A percentile compares a stretch with the other conserved stretches of the same genome.
phyloP scores from a whole-genome alignment of 2,329 filamentous ascomycete species.

The Fusarium gaditjirri region DNA sequence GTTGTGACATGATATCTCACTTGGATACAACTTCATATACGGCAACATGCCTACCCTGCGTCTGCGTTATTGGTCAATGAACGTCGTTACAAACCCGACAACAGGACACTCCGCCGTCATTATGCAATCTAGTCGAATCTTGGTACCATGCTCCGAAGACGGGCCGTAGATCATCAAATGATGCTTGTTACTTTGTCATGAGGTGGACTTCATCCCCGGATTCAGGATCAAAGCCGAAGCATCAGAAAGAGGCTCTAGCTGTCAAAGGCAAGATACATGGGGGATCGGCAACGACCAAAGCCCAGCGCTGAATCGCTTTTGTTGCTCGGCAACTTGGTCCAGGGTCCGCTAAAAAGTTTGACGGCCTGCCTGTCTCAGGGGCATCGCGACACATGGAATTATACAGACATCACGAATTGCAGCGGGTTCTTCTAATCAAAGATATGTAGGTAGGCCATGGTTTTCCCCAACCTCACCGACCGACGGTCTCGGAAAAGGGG shows the following conservation, averaged over 20 bases:
- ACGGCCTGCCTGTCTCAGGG: not conserved
- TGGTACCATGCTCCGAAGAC: slow-evolving; percentile 29
- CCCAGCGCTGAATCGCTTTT: not conserved
- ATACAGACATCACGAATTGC: slow-evolving; percentile 1
- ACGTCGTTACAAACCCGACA: not conserved
- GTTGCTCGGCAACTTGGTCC: not conserved
- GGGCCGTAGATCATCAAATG: slow-evolving; percentile 24
- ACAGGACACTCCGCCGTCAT: slow-evolving; percentile 20
- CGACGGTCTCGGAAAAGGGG: slow-evolving; percentile 91
- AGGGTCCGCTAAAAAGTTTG: not conserved
- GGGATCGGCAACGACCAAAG: not conserved
- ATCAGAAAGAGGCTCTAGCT: not conserved
- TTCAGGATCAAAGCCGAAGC: slow-evolving; percentile 11
- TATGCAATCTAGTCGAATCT: slow-evolving; percentile 25
- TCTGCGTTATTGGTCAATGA: slow-evolving; percentile 2
- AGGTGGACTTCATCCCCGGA: slow-evolving; percentile 10
- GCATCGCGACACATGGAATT: not conserved
- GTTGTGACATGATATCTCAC: slow-evolving; percentile 6
- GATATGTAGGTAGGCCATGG: slow-evolving; percentile 79
- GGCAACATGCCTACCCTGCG: slow-evolving; percentile 5
- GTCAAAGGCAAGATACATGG: not conserved
- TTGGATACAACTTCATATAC: not conserved
- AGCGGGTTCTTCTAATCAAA: not conserved
- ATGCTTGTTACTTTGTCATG: not conserved
- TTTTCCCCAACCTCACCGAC: slow-evolving; percentile 91